Evolutionary conservation across 2,329 filamentous ascomycete species (phyloP), one percentile per base, ranked within the genome.

Genomic region (Arthrobotrys iridis): DNA sequence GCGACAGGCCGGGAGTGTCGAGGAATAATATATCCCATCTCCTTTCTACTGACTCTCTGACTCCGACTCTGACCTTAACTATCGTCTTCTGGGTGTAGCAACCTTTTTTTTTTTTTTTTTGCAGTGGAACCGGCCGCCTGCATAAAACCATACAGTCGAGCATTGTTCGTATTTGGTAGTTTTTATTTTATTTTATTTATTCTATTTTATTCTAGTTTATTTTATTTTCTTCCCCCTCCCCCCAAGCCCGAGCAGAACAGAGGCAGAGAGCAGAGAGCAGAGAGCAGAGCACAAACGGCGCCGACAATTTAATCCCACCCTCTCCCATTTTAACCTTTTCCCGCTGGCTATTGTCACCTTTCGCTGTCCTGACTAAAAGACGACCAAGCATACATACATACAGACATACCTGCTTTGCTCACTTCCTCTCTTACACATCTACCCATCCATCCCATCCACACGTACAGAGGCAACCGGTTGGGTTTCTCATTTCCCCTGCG

Each of bases 231-330:
- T n/a, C n/a, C n/a, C n/a, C n/a, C n/a, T n/a, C 35, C 35, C n/a
- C 7, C 35, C 7, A 37, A 37, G 35, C 7, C 35, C 7, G 35
- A 37, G 35, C 7, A 37, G 35, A 37, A 37, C 7, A 37, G n/a
- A 37, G n/a, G n/a, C 35, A 37, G 35, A 7, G 35, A 7, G 35
- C 35, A 7, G 7, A n/a, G n/a, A n/a, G 7, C 40, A 13, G 13
- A 18, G 46, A 52, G 11, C 48, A 58, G 28, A 57, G n/a, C 59
- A 35, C 37, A 2, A n/a, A 18, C 41, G 7, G 41, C 7, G 11
- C 46, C 11, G 46, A 26, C 40, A 40, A 63, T 57, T 58, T 58
- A 70, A 63, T 46, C 58, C 58, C 58, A 57, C 66, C 59, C n/a
- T 59, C 46, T 43, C 46, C 57, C 46, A 26, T 71, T 57, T 57